Evolutionary conservation across 2,329 filamentous ascomycete genomes (phyloP).

Genomic region (Arthrobotrys megalospora): DNA sequence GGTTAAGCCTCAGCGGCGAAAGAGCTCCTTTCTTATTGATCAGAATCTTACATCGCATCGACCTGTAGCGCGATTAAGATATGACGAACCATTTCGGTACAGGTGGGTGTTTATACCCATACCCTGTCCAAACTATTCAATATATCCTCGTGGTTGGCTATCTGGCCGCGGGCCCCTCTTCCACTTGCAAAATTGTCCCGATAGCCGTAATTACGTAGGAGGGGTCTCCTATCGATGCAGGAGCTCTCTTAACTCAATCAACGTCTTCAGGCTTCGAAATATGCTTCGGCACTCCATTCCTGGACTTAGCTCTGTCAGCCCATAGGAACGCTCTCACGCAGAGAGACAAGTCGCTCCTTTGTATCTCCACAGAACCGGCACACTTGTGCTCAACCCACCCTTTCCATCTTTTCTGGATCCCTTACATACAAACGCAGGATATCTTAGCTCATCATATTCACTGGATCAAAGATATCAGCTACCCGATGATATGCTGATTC

Average conservation of each 20-base stretch:
- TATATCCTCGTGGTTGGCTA: conserved; percentile 11
- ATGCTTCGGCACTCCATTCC: conserved; percentile 19
- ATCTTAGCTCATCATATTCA: conserved; percentile 21
- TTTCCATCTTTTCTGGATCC: conserved; percentile 5
- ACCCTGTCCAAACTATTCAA: conserved; percentile 23
- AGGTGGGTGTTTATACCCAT: conserved; percentile 10
- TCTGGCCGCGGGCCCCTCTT: conserved; percentile 16
- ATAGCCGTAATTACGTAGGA: conserved; percentile 17
- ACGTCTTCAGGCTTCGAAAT: conserved; percentile 26
- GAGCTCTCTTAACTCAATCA: conserved; percentile 36
- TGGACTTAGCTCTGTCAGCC: conserved; percentile 14
- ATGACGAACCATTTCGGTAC: conserved; percentile 15
- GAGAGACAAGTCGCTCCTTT: conserved; percentile 23
- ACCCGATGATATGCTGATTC: conserved; percentile 37
- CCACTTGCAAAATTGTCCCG: conserved; percentile 10
- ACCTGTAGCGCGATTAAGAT: conserved; percentile 4
- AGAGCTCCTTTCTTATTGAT: not conserved
- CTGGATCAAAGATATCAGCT: conserved; percentile 30
- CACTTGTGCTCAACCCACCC: not conserved
- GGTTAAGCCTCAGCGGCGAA: not conserved
- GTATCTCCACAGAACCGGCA: conserved; percentile 22
- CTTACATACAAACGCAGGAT: conserved; percentile 18
- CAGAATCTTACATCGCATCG: not conserved
- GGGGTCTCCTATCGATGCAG: not conserved
- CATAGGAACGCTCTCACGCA: conserved; percentile 16